Conservation (phyloP, 768 basidiomycete species). For the Mrakia gelida region DNA sequence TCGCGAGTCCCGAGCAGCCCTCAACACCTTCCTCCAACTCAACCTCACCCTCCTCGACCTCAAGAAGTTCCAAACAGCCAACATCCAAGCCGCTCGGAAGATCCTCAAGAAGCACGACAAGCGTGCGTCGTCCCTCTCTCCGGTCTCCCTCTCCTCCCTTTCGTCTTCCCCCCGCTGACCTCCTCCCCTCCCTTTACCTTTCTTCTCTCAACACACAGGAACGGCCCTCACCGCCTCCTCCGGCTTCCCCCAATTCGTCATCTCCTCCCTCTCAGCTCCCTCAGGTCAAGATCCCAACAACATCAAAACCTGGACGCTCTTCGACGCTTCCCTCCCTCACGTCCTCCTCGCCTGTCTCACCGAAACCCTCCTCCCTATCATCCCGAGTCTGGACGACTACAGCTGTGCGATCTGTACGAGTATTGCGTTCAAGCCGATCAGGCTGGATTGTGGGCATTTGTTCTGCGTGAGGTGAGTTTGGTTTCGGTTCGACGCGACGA, state of each 20-base stretch:
- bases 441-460: slow-evolving; percentile 66
- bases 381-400: slow-evolving; percentile 64
- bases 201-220: slow-evolving; percentile 39
- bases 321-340: slow-evolving; percentile 53
- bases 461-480: slow-evolving; percentile 42
- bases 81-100: slow-evolving; percentile 83
- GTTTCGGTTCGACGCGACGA: background rate
- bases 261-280: slow-evolving; percentile 39
- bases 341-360: slow-evolving; percentile 77
- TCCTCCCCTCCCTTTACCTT: background rate
- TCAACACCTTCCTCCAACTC: slow-evolving; percentile 67
- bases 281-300: slow-evolving; percentile 36
- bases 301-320: slow-evolving; percentile 44
- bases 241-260: slow-evolving; percentile 50
- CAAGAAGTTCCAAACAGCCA: slow-evolving; percentile 81
- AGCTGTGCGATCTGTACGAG: slow-evolving; percentile 79
- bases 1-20: slow-evolving; percentile 56
- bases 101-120: slow-evolving; percentile 93
- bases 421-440: slow-evolving; percentile 79
- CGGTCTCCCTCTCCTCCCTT: background rate
- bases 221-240: slow-evolving; percentile 64
- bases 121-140: slow-evolving; percentile 37
- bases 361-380: slow-evolving; percentile 71
- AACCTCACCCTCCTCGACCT: slow-evolving; percentile 75
- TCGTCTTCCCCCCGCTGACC: background rate